Conservation (phyloP, 164 flowering plant genomes). For the Stephania yunnanensis region DNA sequence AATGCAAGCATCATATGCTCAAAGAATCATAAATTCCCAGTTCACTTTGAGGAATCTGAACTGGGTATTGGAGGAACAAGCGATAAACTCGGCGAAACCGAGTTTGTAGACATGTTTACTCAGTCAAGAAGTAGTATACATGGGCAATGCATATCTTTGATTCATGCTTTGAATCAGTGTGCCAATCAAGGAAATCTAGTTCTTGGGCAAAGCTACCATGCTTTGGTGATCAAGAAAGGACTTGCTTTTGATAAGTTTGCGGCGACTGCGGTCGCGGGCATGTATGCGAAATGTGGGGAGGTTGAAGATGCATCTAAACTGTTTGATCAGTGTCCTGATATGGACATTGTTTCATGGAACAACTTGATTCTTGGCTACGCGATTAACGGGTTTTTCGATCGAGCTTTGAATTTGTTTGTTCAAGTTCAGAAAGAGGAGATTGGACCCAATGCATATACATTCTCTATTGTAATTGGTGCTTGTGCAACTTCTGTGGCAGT, state of each 20-base stretch:
- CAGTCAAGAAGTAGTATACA: too few relatives aligned
- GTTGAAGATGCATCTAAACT: slow-evolving; percentile 9
- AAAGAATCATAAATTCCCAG: background rate
- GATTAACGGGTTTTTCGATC: slow-evolving; percentile 13
- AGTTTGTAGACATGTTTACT: background rate
- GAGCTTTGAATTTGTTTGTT: slow-evolving; percentile 15
- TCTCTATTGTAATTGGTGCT: slow-evolving; percentile 12
- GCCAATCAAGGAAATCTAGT: slow-evolving; percentile 4
- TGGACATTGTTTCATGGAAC: slow-evolving; percentile 17
- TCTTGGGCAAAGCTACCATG: slow-evolving; percentile 18
- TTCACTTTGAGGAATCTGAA: background rate
- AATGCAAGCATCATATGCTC: background rate
- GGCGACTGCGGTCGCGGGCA: slow-evolving; percentile 11
- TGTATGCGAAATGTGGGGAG: slow-evolving; percentile 26
- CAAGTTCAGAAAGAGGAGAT: slow-evolving; percentile 11
- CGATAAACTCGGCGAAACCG: background rate
- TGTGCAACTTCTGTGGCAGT: slow-evolving; percentile 13
- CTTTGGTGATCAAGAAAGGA: slow-evolving; percentile 15
- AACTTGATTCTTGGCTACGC: slow-evolving; percentile 19
- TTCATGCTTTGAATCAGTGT: slow-evolving; percentile 12
- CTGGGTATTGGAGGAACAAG: background rate
- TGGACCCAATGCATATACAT: slow-evolving; percentile 13
- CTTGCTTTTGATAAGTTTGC: slow-evolving; percentile 12
- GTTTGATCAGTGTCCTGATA: slow-evolving; percentile 6
- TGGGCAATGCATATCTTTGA: slow-evolving; percentile 4